Conservation (phyloP, 2,329 filamentous ascomycete species). For the Penicillium italicum region DNA sequence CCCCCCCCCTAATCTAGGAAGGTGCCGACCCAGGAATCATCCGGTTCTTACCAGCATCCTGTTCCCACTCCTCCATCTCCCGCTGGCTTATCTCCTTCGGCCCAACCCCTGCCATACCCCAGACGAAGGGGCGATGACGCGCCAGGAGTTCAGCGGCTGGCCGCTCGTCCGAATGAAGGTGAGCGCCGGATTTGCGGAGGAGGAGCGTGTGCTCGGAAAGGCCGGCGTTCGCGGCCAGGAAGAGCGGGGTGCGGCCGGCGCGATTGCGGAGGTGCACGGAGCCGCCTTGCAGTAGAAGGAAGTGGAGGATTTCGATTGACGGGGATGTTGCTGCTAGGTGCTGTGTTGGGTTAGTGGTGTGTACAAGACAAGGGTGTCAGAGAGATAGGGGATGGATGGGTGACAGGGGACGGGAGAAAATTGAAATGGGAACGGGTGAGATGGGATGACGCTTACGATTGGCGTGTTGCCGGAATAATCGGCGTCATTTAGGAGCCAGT, state of each 20-base stretch:
- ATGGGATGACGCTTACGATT: conserved; percentile 32
- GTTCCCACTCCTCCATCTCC: conserved; percentile 22
- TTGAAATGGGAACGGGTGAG: not conserved
- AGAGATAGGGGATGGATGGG: not conserved
- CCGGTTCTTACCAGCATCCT: conserved; percentile 9
- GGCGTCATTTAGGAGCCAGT: conserved; percentile 66
- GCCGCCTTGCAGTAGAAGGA: conserved; percentile 55
- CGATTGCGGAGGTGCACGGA: conserved; percentile 60
- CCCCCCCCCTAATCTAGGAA: conserved; percentile 3
- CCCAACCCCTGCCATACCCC: conserved; percentile 44
- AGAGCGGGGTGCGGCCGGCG: conserved; percentile 56
- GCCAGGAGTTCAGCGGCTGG: conserved; percentile 51
- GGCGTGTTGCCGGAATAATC: conserved; percentile 80
- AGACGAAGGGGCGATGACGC: conserved; percentile 40
- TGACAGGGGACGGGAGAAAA: not conserved
- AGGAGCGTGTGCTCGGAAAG: conserved; percentile 53
- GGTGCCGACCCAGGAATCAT: conserved; percentile 30
- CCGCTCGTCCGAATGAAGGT: conserved; percentile 57
- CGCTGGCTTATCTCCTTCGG: conserved; percentile 24
- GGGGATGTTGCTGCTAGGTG: conserved; percentile 58
- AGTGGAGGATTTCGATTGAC: conserved; percentile 53
- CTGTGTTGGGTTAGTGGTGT: conserved; percentile 18
- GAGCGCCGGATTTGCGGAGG: conserved; percentile 55
- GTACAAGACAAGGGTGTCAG: not conserved
- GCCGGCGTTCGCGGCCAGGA: conserved; percentile 57